Percentiles rank a stretch among this genome's conserved stretches.
These are phyloP conservation scores for Panaeolus papilionaceus DNA, from an alignment of 768 basidiomycete genomes.

Conservation along the genomic window DNA sequence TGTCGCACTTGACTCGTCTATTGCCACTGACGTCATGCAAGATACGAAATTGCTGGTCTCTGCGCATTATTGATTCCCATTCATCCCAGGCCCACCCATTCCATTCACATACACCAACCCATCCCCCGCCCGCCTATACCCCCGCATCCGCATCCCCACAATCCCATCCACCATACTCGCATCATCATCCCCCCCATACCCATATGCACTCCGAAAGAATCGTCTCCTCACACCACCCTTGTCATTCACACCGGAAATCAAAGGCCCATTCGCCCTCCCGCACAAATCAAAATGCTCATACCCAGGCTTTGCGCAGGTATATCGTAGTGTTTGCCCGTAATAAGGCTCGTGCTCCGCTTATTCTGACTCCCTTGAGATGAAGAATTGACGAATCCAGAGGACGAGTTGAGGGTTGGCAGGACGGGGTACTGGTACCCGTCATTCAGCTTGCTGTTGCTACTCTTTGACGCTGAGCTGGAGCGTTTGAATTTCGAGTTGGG, in stretches of 20 bases:
- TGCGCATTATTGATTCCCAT: too few species aligned
- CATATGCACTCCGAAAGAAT: not conserved
- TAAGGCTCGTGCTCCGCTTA: constrained; percentile 67
- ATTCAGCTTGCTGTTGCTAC: not conserved
- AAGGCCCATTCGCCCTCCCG: constrained; percentile 10
- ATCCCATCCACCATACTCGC: constrained; percentile 24
- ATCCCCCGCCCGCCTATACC: not conserved
- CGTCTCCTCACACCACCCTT: too few species aligned
- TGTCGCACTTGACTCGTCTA: too few species aligned
- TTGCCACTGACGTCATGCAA: too few species aligned
- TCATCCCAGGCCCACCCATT: too few species aligned
- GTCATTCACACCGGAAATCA: too few species aligned
- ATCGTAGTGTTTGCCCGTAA: constrained; percentile 66
- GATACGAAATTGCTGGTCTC: too few species aligned
- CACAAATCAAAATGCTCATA: constrained; percentile 47
- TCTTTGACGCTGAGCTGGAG: too few species aligned
- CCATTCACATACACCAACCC: too few species aligned
- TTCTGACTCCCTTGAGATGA: constrained; percentile 33
- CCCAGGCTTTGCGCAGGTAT: constrained; percentile 49
- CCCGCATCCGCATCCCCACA: constrained; percentile 15
- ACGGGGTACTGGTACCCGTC: not conserved
- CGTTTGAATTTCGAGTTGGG: too few species aligned
- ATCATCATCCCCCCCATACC: constrained; percentile 25
- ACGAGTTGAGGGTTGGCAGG: not conserved
- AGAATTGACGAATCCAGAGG: not conserved